Evolutionary conservation across 1,284 basidiomycete species (phyloP).

Genomic region (Meripilus lineatus): DNA sequence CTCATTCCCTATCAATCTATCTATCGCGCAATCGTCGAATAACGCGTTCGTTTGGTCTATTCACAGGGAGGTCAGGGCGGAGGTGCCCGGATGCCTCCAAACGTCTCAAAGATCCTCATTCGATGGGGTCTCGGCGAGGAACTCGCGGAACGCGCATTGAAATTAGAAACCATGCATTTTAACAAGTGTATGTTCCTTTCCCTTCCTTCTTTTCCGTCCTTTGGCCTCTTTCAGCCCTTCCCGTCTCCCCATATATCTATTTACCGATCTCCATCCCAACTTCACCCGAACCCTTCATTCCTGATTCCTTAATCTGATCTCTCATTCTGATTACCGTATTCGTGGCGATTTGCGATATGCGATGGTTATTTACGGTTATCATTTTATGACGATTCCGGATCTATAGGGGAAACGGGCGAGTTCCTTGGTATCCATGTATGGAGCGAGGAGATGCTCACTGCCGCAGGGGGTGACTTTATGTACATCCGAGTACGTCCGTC

Average conservation of each 20-base stretch:
- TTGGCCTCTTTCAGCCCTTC: too few relatives aligned
- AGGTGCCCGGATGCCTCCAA: slow-evolving; percentile 49
- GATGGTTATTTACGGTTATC: not conserved
- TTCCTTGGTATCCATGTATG: slow-evolving; percentile 47
- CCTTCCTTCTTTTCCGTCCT: too few relatives aligned
- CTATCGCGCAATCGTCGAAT: not conserved
- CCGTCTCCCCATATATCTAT: too few relatives aligned
- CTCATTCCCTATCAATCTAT: too few relatives aligned
- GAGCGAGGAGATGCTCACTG: slow-evolving; percentile 48
- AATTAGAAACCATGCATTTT: slow-evolving; percentile 37
- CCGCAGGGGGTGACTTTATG: slow-evolving; percentile 50
- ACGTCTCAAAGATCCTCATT: slow-evolving; percentile 50
- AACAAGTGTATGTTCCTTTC: slow-evolving; percentile 28
- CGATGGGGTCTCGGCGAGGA: slow-evolving; percentile 48
- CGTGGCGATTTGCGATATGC: not conserved
- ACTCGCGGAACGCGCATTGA: slow-evolving; percentile 31
- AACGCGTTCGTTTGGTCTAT: too few relatives aligned
- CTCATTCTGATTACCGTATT: too few relatives aligned
- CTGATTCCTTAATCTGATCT: too few relatives aligned
- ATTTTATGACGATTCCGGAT: slow-evolving; percentile 9
- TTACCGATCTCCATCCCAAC: not conserved
- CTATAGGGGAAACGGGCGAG: slow-evolving; percentile 40
- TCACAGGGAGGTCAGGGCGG: too few relatives aligned
- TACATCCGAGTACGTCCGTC: slow-evolving; percentile 41
- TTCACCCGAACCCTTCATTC: not conserved